Evolutionary conservation across 129 eudicot genomes (phyloP), one percentile per base, ranked within the genome.

Genomic region (Deinandra increscens): DNA sequence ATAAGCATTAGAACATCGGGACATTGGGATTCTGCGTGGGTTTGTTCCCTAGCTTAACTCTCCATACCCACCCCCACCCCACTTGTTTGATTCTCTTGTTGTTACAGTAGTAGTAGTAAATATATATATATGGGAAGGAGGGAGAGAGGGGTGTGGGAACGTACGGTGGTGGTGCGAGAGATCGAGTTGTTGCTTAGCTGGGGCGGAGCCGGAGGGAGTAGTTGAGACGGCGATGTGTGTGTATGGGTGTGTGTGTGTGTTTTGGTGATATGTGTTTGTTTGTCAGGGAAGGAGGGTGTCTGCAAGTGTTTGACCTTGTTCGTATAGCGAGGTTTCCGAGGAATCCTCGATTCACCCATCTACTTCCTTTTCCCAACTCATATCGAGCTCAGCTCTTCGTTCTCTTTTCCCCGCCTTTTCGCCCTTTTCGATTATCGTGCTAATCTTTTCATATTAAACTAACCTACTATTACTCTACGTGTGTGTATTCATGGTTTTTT

Each of bases 321-420:
- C 9, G 70, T 48, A 69, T 63, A 56, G 81, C 75, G 75, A 37
- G 55, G 66, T 69, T 69, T 31, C 64, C 76, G n/a, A 77, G 42
- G 76, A 29, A 31, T 63, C 81, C 76, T 77, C 76, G 81, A 62
- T 77, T 77, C 76, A 38, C 50, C 61, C 81, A 77, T 70, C 71
- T 53, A 49, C 4, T 0, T 7, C 17, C 68, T 17, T 45, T 58
- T 37, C 68, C 33, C 60, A 71, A 60, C 68, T 59, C 59, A 18
- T 71, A 71, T 71, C 76, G 74, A 69, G 46, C 45, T n/a, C n/a
- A n/a, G n/a, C n/a, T 68, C 23, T 59, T 31, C 76, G 14, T 71
- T 29, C 8, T 7, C 68, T 71, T 71, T 54, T 69, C 74, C 74
- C 51, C 61, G 62, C 61, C 74, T 54, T 69, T 70, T 70, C 55